Conservation (phyloP, 176 grass and related monocot species). For the Guadua angustifolia region DNA sequence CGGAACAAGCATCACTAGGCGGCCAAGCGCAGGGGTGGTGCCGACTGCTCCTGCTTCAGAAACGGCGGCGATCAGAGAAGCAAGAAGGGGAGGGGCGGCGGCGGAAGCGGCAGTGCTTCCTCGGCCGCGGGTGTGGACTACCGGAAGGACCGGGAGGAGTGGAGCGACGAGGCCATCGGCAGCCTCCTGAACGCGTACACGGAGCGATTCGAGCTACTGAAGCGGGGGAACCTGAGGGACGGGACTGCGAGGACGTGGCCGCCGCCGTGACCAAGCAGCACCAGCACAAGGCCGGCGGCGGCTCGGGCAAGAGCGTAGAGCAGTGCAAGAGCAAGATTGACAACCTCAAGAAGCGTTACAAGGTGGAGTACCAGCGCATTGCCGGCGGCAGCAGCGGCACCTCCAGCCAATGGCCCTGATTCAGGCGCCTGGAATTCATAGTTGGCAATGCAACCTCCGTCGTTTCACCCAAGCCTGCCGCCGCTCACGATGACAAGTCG, state of each 20-base stretch:
- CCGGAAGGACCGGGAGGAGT: constrained; percentile 58
- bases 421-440: constrained; percentile 54
- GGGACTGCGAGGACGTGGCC: constrained; percentile 59
- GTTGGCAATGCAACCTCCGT: constrained; percentile 28
- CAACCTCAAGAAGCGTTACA: constrained; percentile 68
- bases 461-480: constrained; percentile 21
- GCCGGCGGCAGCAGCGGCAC: constrained; percentile 16
- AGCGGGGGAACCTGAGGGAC: constrained; percentile 45
- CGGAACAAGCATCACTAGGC: background rate
- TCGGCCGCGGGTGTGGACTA: constrained; percentile 26
- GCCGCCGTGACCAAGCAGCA: constrained; percentile 43
- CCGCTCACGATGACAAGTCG: constrained; percentile 9
- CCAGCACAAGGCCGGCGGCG: background rate
- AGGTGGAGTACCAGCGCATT: constrained; percentile 64
- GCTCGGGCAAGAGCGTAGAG: constrained; percentile 54
- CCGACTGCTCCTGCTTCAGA: constrained; percentile 34
- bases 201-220: constrained; percentile 53
- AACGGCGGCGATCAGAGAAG: background rate
- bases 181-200: constrained; percentile 53
- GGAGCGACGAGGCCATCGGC: constrained; percentile 63
- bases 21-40: constrained; percentile 36
- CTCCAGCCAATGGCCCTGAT: constrained; percentile 64
- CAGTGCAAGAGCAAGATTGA: constrained; percentile 79
- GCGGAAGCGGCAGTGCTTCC: constrained; percentile 17
- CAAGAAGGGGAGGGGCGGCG: constrained; percentile 7